Base-by-base conservation (phyloP, 306 rosid species). In the Elaeagnus macrophylla region DNA sequence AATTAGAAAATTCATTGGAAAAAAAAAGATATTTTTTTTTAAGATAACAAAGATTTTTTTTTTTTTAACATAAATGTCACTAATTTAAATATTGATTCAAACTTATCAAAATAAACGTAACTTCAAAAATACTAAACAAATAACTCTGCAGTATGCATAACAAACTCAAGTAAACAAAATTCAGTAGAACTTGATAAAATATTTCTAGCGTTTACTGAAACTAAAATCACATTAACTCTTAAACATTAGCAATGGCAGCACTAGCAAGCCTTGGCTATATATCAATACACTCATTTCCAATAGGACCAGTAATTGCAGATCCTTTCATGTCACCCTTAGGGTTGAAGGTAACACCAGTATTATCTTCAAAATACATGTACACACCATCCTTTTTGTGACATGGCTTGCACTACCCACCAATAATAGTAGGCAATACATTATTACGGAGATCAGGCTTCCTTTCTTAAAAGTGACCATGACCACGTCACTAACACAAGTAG, bases 331-430 rank as follows among this genome's bases (percentile, higher is more conserved):
- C 79, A 56, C 82, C 84, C 70, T n/a, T n/a, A n/a, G n/a, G n/a
- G n/a, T n/a, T n/a, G n/a, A n/a, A n/a, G n/a, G n/a, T n/a, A n/a
- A n/a, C 82, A 50, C 88, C 84, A 7, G 80, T 82, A 36, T 81
- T 72, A 51, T 75, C 84, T 75, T 77, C 20, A 42, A 43, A 14
- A 12, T 76, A 83, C 79, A 78, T 83, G 73, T 41, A 83, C 42
- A 78, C 82, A 2, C 82, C 81, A 32, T 83, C 89, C 84, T 83
- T 86, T 79, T 88, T 56, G 49, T 85, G 51, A 80, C 82, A 83
- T 0, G 86, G 89, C 72, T 80, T 81, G 63, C 77, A 77, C 70
- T 79, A 83, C 67, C 88, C 76, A 25, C 78, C 83, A 11, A 72
- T 72, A 45, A 82, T 81, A 16, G 84, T 84, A 5, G 87, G 86